Conservation (phyloP, 2,329 filamentous ascomycete genomes). For the Clonostachys byssicola region DNA sequence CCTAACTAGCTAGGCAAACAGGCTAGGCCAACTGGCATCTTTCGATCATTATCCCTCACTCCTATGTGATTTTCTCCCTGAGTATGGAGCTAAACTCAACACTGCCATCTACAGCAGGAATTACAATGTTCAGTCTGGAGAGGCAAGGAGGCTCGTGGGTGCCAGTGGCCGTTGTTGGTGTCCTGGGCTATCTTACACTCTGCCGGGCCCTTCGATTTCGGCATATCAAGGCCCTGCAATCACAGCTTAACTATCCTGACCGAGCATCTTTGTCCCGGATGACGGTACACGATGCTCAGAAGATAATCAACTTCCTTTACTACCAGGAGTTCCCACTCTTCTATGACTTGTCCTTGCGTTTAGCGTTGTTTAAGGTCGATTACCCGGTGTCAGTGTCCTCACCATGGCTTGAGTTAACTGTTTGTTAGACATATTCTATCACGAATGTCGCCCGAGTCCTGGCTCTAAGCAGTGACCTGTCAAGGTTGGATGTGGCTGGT, state of each 20-base stretch:
- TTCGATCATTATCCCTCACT: too few relatives aligned
- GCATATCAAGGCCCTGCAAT: constrained; percentile 18
- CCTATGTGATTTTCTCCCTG: too few relatives aligned
- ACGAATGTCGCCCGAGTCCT: constrained; percentile 29
- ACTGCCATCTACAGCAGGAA: too few relatives aligned
- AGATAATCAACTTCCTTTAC: constrained; percentile 28
- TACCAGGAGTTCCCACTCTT: constrained; percentile 30
- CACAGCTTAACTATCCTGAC: constrained; percentile 21
- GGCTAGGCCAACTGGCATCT: too few relatives aligned
- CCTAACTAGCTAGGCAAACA: too few relatives aligned
- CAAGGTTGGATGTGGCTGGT: constrained; percentile 17
- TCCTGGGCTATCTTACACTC: constrained; percentile 22
- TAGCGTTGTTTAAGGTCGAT: constrained; percentile 32
- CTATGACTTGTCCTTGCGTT: constrained; percentile 27
- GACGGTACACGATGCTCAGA: constrained; percentile 38
- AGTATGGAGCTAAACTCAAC: too few relatives aligned
- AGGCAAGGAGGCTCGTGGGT: background rate
- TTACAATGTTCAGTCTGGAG: too few relatives aligned
- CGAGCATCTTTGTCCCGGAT: constrained; percentile 29
- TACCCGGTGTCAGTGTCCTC: background rate
- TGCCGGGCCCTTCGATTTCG: constrained; percentile 31
- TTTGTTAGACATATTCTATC: constrained; percentile 30
- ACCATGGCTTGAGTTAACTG: too few relatives aligned
- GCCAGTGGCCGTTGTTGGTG: constrained; percentile 5
- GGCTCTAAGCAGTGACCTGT: constrained; percentile 25